Conservation (phyloP, 2,329 filamentous ascomycete genomes). For the Fusarium protoensiforme region DNA sequence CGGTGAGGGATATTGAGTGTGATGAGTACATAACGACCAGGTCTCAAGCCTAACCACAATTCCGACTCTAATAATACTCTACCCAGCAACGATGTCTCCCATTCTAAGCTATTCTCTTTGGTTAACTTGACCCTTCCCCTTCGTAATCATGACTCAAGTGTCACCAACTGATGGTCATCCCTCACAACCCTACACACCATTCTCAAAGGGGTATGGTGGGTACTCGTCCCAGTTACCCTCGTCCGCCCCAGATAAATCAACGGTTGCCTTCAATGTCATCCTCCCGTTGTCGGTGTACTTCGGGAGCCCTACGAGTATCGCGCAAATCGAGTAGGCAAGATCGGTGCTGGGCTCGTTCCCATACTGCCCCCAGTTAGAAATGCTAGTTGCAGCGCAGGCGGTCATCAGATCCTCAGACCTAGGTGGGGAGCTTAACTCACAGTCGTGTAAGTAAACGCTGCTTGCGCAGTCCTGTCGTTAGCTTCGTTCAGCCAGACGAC, state of each 20-base stretch:
- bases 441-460: not conserved
- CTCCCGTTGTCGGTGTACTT: not conserved
- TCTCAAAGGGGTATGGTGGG: not conserved
- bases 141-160: not conserved
- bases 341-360: not conserved
- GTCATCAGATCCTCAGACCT: not conserved
- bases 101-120: not conserved
- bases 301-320: constrained; percentile 1
- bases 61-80: no score
- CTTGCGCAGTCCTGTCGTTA: not conserved
- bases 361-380: not conserved
- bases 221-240: not conserved
- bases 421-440: not conserved
- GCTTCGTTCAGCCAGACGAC: not conserved
- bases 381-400: not conserved
- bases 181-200: not conserved
- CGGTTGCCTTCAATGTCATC: not conserved
- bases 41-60: no score
- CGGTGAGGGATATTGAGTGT: no score
- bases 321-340: not conserved
- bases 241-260: not conserved
- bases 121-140: not conserved
- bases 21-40: no score
- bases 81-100: no score
- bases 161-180: not conserved